Percentiles rank a stretch among this genome's conserved stretches.
phyloP scores from a whole-genome alignment of 2,329 filamentous ascomycete genomes.

The Microdochium trichocladiopsis region DNA sequence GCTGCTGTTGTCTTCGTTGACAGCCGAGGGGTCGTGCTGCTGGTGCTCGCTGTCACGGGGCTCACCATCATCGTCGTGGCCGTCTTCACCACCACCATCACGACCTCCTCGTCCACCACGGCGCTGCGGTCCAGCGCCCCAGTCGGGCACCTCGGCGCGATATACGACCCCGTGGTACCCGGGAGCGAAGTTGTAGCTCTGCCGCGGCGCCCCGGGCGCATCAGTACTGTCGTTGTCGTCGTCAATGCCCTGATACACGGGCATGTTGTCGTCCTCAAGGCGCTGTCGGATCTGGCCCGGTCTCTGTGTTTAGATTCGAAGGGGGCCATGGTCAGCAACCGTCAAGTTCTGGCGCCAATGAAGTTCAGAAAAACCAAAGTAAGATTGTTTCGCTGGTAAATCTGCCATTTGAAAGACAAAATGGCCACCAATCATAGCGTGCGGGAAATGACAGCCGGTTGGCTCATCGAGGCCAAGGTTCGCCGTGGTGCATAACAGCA shows the following conservation, averaged over 20 bases:
- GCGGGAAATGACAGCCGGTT: too few species aligned
- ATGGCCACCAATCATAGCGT: too few species aligned
- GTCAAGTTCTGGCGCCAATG: too few species aligned
- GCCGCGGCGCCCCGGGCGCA: conserved; percentile 44
- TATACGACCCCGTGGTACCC: conserved; percentile 83
- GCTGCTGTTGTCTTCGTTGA: conserved; percentile 4
- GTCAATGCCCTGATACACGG: conserved; percentile 61
- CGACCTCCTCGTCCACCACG: conserved; percentile 8
- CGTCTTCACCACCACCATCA: conserved; percentile 4
- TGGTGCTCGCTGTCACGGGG: too few species aligned
- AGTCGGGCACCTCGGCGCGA: conserved; percentile 62
- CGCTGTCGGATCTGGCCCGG: conserved; percentile 69
- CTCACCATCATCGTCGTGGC: conserved; percentile 1
- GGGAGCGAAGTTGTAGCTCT: conserved; percentile 90
- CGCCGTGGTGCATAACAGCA: too few species aligned
- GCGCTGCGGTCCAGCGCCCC: conserved; percentile 39
- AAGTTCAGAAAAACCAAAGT: conserved; percentile 1
- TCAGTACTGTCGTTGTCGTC: conserved; percentile 52
- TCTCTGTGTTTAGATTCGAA: conserved; percentile 41
- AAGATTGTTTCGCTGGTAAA: conserved; percentile 2
- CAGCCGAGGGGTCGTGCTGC: not conserved
- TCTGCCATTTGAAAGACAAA: too few species aligned
- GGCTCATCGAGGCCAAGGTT: too few species aligned
- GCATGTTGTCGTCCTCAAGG: conserved; percentile 68
- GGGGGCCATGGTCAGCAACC: too few species aligned